Evolutionary conservation across 1,284 basidiomycete species (phyloP), one percentile per base, ranked within the genome.

Genomic region (Moesziomyces globuligerus): DNA sequence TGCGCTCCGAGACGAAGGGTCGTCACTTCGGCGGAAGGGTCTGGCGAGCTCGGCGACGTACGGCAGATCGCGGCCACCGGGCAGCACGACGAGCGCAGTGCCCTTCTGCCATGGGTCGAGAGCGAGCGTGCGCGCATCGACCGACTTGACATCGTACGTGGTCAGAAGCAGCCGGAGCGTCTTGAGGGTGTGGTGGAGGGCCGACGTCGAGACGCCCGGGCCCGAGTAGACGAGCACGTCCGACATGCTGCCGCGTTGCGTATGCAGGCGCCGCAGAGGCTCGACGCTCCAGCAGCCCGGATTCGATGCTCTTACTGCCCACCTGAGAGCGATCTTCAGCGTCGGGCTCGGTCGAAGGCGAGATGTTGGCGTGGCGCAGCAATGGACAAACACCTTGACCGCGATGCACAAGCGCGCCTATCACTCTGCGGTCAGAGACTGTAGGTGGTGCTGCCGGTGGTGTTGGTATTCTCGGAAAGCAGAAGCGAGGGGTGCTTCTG

Each of bases 211-310:
- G 3, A 78, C 76, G 21, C 77, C 77, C 4, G 77, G 74, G 0
- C 77, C 77, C 3, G 57, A 66, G 58, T 79, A 79, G 13, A 79
- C 66, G 26, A 79, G 68, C 18, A 79, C 67, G 54, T 79, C 77
- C 9, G 75, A 76, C 75, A 76, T 76, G 48, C 7, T 49, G 25
- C 40, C 21, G 11, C 36, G n/a, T 13, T 10, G 15, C n/a, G 15
- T 20, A 18, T 4, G 18, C 7, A 37, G 24, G 24, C 8, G 15
- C 34, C 11, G 9, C n/a, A n/a, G n/a, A n/a, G n/a, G n/a, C n/a
- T n/a, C n/a, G n/a, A n/a, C n/a, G n/a, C n/a, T n/a, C n/a, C n/a
- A n/a, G n/a, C n/a, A n/a, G n/a, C n/a, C n/a, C n/a, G n/a, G n/a
- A n/a, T n/a, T n/a, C n/a, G n/a, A n/a, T n/a, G n/a, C n/a, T n/a